A percentile compares a stretch with the other conserved stretches of the same genome.
Conservation (phyloP, 2,329 filamentous ascomycete species). For the Passalora sequoiae region DNA sequence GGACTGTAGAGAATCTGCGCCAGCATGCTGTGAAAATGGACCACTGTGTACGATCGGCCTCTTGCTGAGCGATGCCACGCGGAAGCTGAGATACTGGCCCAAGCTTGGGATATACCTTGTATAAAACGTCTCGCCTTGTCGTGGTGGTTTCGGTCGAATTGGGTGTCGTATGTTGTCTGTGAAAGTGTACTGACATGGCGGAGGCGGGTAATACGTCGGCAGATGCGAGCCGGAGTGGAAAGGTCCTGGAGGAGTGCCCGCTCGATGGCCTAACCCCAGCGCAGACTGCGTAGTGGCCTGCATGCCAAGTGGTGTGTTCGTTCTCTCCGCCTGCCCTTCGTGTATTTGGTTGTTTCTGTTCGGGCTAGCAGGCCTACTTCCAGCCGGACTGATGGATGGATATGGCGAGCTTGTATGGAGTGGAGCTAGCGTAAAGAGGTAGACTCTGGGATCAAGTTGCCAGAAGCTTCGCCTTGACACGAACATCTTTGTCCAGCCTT, state of each 20-base stretch:
- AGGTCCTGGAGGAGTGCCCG: constrained; percentile 48
- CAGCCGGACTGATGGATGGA: constrained; percentile 47
- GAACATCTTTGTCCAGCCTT: constrained; percentile 76
- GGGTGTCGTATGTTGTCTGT: constrained; percentile 80
- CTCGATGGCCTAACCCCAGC: constrained; percentile 9
- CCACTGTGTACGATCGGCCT: constrained; percentile 61
- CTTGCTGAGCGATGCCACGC: constrained; percentile 67
- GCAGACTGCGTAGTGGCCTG: constrained; percentile 12
- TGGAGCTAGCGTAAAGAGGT: constrained; percentile 77
- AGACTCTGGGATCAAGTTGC: constrained; percentile 82
- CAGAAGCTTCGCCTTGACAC: constrained; percentile 77
- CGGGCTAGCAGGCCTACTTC: constrained; percentile 50
- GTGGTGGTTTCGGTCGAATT: constrained; percentile 77
- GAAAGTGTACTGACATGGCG: constrained; percentile 73
- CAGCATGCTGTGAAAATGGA: constrained; percentile 36
- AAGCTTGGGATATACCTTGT: constrained; percentile 77
- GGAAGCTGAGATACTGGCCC: constrained; percentile 80
- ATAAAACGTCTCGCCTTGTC: constrained; percentile 89
- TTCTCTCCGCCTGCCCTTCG: constrained; percentile 8
- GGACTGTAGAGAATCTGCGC: constrained; percentile 32
- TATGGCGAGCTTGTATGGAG: constrained; percentile 43
- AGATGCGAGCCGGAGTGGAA: constrained; percentile 80
- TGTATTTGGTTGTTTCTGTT: constrained; percentile 20
- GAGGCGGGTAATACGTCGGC: constrained; percentile 84
- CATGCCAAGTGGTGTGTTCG: constrained; percentile 9